Conservation (phyloP, 257 asterid species). For the Vinca minor region DNA sequence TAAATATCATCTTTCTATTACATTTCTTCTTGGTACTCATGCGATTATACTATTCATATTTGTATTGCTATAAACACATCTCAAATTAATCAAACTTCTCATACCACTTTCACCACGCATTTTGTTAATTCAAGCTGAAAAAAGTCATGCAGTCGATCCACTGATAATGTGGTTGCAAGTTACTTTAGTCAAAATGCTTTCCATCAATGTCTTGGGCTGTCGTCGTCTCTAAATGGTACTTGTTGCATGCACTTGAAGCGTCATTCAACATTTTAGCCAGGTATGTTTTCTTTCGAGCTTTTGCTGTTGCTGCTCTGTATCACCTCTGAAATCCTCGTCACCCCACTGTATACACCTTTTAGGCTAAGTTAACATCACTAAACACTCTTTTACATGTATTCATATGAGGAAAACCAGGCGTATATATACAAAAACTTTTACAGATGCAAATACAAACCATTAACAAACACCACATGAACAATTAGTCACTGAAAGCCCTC, state of each 20-base stretch:
- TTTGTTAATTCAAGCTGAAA: not conserved
- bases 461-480: not conserved
- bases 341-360: not conserved
- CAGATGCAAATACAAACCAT: too few species aligned
- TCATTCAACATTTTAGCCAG: not conserved
- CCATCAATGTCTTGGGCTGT: not conserved
- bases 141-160: not conserved
- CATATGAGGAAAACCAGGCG: not conserved
- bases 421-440: not conserved
- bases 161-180: not conserved
- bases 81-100: not conserved
- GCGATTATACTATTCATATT: not conserved
- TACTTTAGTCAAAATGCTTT: not conserved
- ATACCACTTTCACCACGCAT: not conserved
- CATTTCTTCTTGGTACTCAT: not conserved
- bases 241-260: not conserved
- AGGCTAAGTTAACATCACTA: not conserved
- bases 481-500: not conserved
- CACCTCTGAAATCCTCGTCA: not conserved
- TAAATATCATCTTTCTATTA: not conserved
- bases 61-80: not conserved
- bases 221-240: not conserved
- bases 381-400: not conserved
- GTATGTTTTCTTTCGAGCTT: not conserved
- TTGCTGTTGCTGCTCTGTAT: not conserved